Conservation (phyloP, 208 protist genomes). For the Naegleria fowleri region DNA sequence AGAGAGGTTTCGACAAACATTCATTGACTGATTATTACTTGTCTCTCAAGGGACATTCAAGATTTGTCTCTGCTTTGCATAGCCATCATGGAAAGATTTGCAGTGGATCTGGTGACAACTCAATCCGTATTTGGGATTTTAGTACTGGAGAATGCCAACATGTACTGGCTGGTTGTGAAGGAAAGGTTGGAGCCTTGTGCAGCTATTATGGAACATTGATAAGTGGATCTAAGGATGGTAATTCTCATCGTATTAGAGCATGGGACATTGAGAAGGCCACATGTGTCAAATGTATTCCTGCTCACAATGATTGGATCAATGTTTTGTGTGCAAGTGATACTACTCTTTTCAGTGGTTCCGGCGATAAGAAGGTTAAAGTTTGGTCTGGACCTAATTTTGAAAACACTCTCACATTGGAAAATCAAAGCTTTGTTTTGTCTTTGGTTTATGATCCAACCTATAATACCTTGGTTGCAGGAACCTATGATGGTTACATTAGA, state of each 20-base stretch:
- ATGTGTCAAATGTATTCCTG: not conserved
- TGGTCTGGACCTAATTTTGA: conserved; percentile 58
- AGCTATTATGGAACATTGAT: not conserved
- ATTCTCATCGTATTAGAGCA: not conserved
- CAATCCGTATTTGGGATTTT: conserved; percentile 16
- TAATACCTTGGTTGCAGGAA: not conserved
- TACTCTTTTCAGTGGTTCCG: conserved; percentile 8
- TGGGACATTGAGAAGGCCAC: not conserved
- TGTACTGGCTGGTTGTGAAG: conserved; percentile 9
- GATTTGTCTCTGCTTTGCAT: conserved; percentile 7
- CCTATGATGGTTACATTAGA: conserved; percentile 9
- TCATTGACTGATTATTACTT: not conserved
- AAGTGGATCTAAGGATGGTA: not conserved
- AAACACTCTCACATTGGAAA: conserved; percentile 18
- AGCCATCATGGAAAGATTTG: not conserved
- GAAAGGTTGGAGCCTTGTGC: conserved; percentile 18
- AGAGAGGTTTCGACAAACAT: not conserved
- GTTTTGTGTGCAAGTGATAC: conserved; percentile 53
- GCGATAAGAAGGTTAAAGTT: not conserved
- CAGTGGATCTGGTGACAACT: not conserved
- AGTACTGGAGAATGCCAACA: not conserved
- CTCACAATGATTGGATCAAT: conserved; percentile 37
- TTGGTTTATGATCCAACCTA: not conserved
- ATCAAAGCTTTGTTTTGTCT: not conserved
- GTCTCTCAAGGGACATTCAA: not conserved